Evolutionary conservation across 2,329 filamentous ascomycete genomes (phyloP).

Genomic region (Cucurbitaria berberidis): DNA sequence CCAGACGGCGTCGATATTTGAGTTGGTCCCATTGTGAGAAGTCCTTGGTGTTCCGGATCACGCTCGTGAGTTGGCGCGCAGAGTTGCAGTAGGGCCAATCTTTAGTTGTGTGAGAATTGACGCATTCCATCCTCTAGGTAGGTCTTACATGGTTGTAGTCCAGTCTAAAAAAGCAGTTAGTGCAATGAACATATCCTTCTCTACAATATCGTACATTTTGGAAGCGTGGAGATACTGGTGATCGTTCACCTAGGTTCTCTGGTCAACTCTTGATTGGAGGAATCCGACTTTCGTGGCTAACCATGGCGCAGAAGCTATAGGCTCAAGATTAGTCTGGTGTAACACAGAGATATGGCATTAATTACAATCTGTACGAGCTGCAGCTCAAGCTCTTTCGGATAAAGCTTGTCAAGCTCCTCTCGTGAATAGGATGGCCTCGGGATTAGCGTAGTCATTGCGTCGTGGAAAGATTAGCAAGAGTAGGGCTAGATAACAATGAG

Average conservation of each 20-base stretch:
- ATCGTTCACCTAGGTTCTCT: constrained; percentile 68
- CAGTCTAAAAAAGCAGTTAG: constrained; percentile 30
- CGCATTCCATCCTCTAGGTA: neutral
- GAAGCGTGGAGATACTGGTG: constrained; percentile 87
- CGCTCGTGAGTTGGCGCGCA: constrained; percentile 71
- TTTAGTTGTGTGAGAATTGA: constrained; percentile 26
- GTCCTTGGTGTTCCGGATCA: constrained; percentile 62
- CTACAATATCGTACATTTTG: constrained; percentile 65
- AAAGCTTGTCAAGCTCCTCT: constrained; percentile 80
- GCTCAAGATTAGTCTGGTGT: constrained; percentile 5
- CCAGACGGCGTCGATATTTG: constrained; percentile 73
- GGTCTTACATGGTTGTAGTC: constrained; percentile 41
- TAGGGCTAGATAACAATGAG: neutral
- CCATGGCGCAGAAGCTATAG: constrained; percentile 50
- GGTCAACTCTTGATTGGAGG: constrained; percentile 5
- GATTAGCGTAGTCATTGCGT: constrained; percentile 75
- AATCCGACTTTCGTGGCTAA: constrained; percentile 11
- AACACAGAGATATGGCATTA: neutral
- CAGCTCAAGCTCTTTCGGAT: constrained; percentile 79
- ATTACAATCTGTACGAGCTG: constrained; percentile 83
- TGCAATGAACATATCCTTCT: neutral
- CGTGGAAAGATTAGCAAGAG: neutral
- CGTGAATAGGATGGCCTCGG: constrained; percentile 78
- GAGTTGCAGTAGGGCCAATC: constrained; percentile 91
- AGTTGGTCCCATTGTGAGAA: constrained; percentile 63